A percentile compares a stretch with the other conserved stretches of the same genome.
These are phyloP conservation scores for Styphnolobium japonicum DNA, from an alignment of 306 rosid genomes.

Conservation along the genomic window DNA sequence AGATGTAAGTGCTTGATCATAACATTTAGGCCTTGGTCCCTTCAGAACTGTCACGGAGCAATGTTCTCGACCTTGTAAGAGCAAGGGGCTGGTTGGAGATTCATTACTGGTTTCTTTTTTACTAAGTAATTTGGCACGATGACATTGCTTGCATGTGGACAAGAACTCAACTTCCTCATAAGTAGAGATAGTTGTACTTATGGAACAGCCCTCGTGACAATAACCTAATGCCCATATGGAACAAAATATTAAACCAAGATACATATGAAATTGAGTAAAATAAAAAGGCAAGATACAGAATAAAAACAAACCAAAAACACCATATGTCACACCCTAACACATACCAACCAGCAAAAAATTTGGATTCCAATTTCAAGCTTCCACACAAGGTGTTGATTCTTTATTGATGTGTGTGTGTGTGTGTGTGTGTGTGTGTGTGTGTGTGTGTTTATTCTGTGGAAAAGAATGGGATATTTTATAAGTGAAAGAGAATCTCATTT, in stretches of 20 bases:
- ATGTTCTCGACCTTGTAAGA: slow-evolving; percentile 49
- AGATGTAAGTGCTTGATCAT: slow-evolving; percentile 28
- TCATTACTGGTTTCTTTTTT: slow-evolving; percentile 47
- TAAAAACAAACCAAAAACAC: background rate
- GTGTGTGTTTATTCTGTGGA: background rate
- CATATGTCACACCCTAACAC: background rate
- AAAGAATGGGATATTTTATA: background rate
- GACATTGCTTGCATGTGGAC: slow-evolving; percentile 64
- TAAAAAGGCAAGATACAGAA: background rate
- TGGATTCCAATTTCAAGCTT: slow-evolving; percentile 18
- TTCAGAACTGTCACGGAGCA: slow-evolving; percentile 35
- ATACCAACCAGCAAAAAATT: background rate
- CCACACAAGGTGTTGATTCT: background rate
- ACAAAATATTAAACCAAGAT: slow-evolving; percentile 14
- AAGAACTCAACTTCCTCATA: slow-evolving; percentile 47
- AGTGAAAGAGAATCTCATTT: background rate
- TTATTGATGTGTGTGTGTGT: too few species aligned
- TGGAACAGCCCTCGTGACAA: slow-evolving; percentile 61
- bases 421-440: too few species aligned
- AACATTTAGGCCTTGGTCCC: slow-evolving; percentile 34
- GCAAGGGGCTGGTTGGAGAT: slow-evolving; percentile 65
- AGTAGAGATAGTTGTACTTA: slow-evolving; percentile 48
- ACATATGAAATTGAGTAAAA: background rate
- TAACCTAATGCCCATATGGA: slow-evolving; percentile 51
- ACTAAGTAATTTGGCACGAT: slow-evolving; percentile 36